Evolutionary conservation across 176 grass and related monocot genomes (phyloP).

Genomic region (Oryza coarctata): DNA sequence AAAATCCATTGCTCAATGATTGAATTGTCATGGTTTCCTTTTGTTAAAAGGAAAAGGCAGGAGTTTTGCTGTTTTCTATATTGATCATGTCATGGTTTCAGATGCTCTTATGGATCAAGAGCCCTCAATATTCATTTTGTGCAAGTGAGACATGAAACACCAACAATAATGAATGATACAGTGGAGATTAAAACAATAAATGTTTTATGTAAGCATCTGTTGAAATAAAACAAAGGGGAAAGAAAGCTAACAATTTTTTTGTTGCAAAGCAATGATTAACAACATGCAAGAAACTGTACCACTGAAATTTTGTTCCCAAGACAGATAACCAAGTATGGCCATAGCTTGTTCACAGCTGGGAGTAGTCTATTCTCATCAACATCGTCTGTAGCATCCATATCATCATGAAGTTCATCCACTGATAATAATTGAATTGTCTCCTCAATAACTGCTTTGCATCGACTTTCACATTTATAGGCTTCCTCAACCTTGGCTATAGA

Average conservation of each 20-base stretch:
- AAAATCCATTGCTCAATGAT: neutral
- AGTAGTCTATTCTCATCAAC: constrained; percentile 83
- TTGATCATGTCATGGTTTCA: neutral
- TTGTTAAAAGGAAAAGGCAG: too few relatives aligned
- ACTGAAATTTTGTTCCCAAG: constrained; percentile 91
- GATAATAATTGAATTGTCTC: constrained; percentile 74
- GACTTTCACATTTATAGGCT: constrained; percentile 77
- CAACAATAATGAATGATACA: neutral
- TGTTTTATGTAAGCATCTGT: neutral
- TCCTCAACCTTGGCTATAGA: constrained; percentile 84
- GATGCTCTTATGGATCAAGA: neutral
- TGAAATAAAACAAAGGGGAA: constrained; percentile 16
- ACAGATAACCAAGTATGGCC: constrained; percentile 87
- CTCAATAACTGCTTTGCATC: constrained; percentile 65
- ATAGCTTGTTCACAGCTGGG: constrained; percentile 94
- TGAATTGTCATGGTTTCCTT: neutral
- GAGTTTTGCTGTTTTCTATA: too few relatives aligned
- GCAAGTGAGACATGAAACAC: neutral
- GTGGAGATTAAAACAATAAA: constrained; percentile 6
- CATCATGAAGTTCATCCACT: constrained; percentile 64
- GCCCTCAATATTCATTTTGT: neutral
- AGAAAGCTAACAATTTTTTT: neutral
- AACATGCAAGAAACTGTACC: constrained; percentile 43
- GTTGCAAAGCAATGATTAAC: neutral
- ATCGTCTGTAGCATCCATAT: constrained; percentile 54